Conservation (phyloP, 73 alveolate genomes). For the Tetrahymena thermophila region DNA sequence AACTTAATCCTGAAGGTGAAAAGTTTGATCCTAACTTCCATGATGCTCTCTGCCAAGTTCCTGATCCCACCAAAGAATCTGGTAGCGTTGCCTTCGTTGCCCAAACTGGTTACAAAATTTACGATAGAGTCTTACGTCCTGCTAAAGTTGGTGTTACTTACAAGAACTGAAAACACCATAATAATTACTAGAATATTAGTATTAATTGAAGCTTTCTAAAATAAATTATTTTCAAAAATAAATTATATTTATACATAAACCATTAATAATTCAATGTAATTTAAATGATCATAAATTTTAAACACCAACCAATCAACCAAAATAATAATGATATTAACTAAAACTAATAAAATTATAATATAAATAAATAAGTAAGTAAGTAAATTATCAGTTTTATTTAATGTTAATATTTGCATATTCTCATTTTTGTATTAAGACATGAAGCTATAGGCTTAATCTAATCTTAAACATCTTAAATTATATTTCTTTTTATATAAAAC, state of each 20-base stretch:
- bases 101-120: slow-evolving; percentile 68
- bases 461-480: background rate
- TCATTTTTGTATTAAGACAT: background rate
- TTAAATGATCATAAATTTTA: background rate
- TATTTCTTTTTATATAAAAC: no score
- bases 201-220: background rate
- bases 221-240: background rate
- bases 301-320: background rate
- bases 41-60: slow-evolving; percentile 71
- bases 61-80: slow-evolving; percentile 59
- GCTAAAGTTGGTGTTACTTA: slow-evolving; percentile 71
- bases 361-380: no score
- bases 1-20: slow-evolving; percentile 68
- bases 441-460: no score
- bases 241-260: background rate
- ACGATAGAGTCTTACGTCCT: slow-evolving; percentile 72
- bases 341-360: background rate
- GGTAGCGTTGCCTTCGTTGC: slow-evolving; percentile 60
- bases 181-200: background rate
- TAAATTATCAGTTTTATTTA: background rate
- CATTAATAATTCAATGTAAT: no score
- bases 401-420: background rate
- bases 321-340: background rate
- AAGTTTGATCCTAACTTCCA: slow-evolving; percentile 77
- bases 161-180: background rate